Evolutionary conservation across 2,329 filamentous ascomycete species (phyloP).

Genomic region (Leptosphaerulina australis): DNA sequence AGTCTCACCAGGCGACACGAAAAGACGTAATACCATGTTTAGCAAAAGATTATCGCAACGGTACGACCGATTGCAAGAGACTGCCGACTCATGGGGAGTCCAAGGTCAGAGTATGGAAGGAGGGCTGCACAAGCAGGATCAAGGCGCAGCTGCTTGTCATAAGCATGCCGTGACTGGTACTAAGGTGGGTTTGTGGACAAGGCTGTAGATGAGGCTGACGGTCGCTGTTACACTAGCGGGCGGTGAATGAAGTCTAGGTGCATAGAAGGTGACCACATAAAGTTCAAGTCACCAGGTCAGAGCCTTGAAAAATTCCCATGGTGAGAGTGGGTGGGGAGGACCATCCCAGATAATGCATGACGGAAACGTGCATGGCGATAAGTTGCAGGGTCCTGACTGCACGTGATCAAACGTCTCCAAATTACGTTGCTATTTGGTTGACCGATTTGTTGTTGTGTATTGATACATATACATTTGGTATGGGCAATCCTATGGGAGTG

Average conservation of each 20-base stretch:
- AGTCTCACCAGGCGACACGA: slow-evolving; percentile 37
- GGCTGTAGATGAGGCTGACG: slow-evolving; percentile 14
- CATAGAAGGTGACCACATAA: neutral
- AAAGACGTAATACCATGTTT: slow-evolving; percentile 37
- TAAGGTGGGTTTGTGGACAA: neutral
- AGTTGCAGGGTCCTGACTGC: slow-evolving; percentile 3
- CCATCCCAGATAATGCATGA: neutral
- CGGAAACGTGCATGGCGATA: neutral
- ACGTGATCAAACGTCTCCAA: neutral
- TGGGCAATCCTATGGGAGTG: too few species aligned
- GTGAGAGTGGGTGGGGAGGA: slow-evolving; percentile 4
- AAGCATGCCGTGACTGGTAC: slow-evolving; percentile 4
- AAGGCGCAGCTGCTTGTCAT: slow-evolving; percentile 6
- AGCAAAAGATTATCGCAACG: neutral
- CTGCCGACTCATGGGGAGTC: neutral
- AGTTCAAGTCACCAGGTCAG: slow-evolving; percentile 5
- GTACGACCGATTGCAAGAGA: neutral
- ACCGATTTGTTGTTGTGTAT: neutral
- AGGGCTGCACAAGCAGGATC: slow-evolving; percentile 1
- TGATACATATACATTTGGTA: too few species aligned
- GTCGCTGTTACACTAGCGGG: slow-evolving; percentile 8
- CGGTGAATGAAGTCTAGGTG: neutral
- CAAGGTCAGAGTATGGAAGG: neutral
- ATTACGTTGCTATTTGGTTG: neutral
- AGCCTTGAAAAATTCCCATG: neutral